These are phyloP conservation scores for Syncephalastrum monosporum DNA, from an alignment of 371 early-diverging fungal species.

Conservation along the genomic window DNA sequence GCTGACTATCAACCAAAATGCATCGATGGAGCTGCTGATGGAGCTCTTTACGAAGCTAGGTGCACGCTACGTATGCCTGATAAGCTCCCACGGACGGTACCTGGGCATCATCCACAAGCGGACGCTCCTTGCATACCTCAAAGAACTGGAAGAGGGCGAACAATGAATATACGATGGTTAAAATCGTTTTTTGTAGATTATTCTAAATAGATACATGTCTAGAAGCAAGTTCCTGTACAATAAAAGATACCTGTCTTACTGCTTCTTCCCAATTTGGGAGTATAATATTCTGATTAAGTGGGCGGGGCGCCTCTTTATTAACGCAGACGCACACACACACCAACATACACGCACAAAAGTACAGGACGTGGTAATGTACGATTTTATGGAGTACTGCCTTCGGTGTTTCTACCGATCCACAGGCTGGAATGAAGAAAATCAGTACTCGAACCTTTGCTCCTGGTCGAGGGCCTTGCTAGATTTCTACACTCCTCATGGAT, in stretches of 20 bases:
- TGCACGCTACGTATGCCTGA: constrained; percentile 62
- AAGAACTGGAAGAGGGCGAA: constrained; percentile 53
- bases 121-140: constrained; percentile 63
- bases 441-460: constrained; percentile 75
- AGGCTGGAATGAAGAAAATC: constrained; percentile 78
- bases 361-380: constrained; percentile 52
- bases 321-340: too few species aligned
- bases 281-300: too few species aligned
- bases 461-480: constrained; percentile 75
- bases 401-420: constrained; percentile 74
- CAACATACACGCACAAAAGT: too few species aligned
- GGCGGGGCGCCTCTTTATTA: too few species aligned
- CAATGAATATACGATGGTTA: background rate
- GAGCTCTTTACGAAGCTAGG: constrained; percentile 88
- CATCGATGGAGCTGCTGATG: constrained; percentile 85
- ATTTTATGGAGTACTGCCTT: constrained; percentile 82
- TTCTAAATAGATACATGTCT: background rate
- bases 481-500: constrained; percentile 74
- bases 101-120: constrained; percentile 81
- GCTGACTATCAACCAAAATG: constrained; percentile 64
- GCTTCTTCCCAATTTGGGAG: background rate
- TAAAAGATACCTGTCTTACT: background rate
- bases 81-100: constrained; percentile 54
- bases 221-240: background rate
- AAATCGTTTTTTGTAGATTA: background rate